Base-by-base conservation (phyloP, 2,329 filamentous ascomycete species). In the Ascosphaera apis region DNA sequence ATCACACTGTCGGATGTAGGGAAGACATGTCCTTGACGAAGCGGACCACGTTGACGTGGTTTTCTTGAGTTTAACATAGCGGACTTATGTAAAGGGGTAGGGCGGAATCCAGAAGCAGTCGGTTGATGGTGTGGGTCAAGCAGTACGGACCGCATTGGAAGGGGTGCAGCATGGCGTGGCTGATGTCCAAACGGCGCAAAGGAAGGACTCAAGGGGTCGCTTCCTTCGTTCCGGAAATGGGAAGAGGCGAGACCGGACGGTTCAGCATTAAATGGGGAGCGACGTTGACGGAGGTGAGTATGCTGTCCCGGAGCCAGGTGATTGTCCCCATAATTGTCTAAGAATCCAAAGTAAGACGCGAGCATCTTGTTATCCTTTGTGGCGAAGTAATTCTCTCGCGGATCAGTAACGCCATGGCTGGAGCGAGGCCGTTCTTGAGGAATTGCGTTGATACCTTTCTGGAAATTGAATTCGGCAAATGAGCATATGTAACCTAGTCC, bases 331-430 rank as follows among this genome's bases (percentile, higher is more conserved):
- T 98, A 98, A 45, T 91, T 84, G 49, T 93, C 83, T 40, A 93
- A 62, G 53, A 98, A 98, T 2, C 84, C 83, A 48, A 88, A 84
- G 51, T 93, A 88, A 0, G 86, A 95, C 12, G 83, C 80, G n/a
- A 88, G 76, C 81, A 98, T 92, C 59, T 98, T 98, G 42, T 84
- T 81, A 48, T 98, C 84, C 50, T 93, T 93, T 7, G 83, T 82
- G 15, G 81, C 74, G 50, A 88, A 95, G 52, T 95, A 95, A 45
- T 93, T 84, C 40, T 88, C 80, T 8, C 88, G 72, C 7, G 83
- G 67, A 50, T 83, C 77, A n/a, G 64, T 42, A 47, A 53, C 37
- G 44, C 52, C 40, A 44, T 53, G 40, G 41, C 53, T 43, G 44
- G 56, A 8, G 54, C 56, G 27, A 41, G 45, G 31, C 34, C 38